A percentile compares a stretch with the other conserved stretches of the same genome.
These are phyloP conservation scores for Colletotrichum graminicola DNA, from an alignment of 2,329 filamentous ascomycete genomes.

Conservation along the genomic window DNA sequence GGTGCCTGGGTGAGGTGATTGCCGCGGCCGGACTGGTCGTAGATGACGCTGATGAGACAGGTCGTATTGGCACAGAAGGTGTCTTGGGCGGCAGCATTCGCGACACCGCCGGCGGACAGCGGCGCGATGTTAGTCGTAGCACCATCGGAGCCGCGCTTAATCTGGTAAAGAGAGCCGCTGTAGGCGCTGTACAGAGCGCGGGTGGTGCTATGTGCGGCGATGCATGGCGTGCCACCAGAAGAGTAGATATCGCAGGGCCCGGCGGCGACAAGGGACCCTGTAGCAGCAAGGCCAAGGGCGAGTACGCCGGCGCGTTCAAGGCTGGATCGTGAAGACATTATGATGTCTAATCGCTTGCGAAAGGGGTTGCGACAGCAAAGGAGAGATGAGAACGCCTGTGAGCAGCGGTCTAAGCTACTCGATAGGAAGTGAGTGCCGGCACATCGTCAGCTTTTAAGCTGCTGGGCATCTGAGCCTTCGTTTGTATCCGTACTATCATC, in stretches of 20 bases:
- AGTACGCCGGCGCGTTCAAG: slow-evolving; percentile 1
- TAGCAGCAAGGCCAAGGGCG: slow-evolving; percentile 52
- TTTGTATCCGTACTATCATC: background rate
- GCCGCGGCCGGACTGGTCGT: slow-evolving; percentile 72
- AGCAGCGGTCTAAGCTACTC: no score
- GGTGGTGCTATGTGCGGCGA: slow-evolving; percentile 75
- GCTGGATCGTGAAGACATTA: slow-evolving; percentile 24
- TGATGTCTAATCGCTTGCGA: background rate
- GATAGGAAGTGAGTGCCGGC: background rate
- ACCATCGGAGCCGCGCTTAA: slow-evolving; percentile 66
- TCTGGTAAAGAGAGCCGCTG: slow-evolving; percentile 68
- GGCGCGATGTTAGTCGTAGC: slow-evolving; percentile 63
- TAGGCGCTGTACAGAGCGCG: slow-evolving; percentile 69
- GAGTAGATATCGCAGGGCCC: slow-evolving; percentile 74
- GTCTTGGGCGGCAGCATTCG: slow-evolving; percentile 72
- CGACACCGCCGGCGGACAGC: slow-evolving; percentile 69
- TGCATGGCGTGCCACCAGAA: slow-evolving; percentile 69
- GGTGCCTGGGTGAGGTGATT: slow-evolving; percentile 75
- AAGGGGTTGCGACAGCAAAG: background rate
- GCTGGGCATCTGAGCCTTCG: background rate
- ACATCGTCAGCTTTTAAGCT: background rate
- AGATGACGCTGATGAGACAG: slow-evolving; percentile 73
- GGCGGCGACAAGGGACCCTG: slow-evolving; percentile 58
- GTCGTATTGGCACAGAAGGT: slow-evolving; percentile 70
- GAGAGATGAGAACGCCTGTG: background rate